Conservation (phyloP, 805 yeast species). For the Maudiozyma bulderi region DNA sequence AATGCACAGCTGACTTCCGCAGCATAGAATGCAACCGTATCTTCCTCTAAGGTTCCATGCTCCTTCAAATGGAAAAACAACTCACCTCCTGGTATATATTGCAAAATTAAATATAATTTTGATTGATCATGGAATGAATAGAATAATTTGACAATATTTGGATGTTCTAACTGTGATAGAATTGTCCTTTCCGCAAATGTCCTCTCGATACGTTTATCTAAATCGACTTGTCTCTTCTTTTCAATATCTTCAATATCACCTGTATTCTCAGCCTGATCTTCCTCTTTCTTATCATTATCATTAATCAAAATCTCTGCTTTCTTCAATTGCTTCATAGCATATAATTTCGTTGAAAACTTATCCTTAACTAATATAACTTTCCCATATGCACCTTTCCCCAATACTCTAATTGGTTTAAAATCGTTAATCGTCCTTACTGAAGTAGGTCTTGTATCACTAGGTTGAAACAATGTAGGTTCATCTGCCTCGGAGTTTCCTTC, state of each 20-base stretch:
- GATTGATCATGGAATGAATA: slow-evolving; percentile 77
- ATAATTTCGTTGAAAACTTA: slow-evolving; percentile 48
- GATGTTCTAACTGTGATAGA: slow-evolving; percentile 60
- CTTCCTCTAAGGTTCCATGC: slow-evolving; percentile 43
- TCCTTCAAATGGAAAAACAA: slow-evolving; percentile 39
- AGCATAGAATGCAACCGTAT: slow-evolving; percentile 62
- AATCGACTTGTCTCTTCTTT: slow-evolving; percentile 4
- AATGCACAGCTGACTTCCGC: slow-evolving; percentile 78
- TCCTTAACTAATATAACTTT: slow-evolving; percentile 74
- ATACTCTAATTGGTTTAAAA: slow-evolving; percentile 63
- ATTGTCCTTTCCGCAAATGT: slow-evolving; percentile 75
- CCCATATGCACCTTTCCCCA: slow-evolving; percentile 86
- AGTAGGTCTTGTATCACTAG: not conserved
- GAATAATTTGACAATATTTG: slow-evolving; percentile 70
- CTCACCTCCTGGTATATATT: slow-evolving; percentile 87
- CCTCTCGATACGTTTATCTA: slow-evolving; percentile 51
- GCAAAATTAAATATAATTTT: slow-evolving; percentile 65
- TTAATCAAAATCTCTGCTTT: slow-evolving; percentile 68
- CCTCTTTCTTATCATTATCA: slow-evolving; percentile 16
- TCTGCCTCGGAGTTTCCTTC: not conserved
- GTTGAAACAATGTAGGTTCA: not conserved
- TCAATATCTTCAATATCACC: not conserved
- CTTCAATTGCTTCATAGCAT: slow-evolving; percentile 78
- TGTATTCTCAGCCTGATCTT: slow-evolving; percentile 10
- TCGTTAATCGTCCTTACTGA: slow-evolving; percentile 34